Conservation (phyloP, 495 filamentous ascomycete genomes). For the Penicillium angulare region DNA sequence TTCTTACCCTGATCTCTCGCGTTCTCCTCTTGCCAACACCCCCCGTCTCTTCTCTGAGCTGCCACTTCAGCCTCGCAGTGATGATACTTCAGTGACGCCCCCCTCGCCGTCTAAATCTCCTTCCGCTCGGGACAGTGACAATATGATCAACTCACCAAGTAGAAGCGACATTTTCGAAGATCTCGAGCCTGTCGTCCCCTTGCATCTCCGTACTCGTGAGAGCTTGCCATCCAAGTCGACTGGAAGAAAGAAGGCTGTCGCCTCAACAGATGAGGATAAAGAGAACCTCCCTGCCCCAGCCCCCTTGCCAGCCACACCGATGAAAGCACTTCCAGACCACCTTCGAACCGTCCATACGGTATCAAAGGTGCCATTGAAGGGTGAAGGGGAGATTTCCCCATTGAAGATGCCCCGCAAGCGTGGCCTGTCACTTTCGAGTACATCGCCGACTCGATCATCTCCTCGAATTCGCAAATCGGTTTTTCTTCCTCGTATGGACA, state of each 20-base stretch:
- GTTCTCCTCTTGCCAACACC: constrained; percentile 16
- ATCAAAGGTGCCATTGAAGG: constrained; percentile 73
- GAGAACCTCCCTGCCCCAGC: constrained; percentile 28
- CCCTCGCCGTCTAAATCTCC: constrained; percentile 1
- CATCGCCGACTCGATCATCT: constrained; percentile 37
- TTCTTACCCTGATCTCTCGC: constrained; percentile 27
- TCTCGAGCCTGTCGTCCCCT: background rate
- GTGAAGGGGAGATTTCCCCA: constrained; percentile 61
- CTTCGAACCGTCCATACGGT: constrained; percentile 62
- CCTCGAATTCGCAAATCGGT: constrained; percentile 29
- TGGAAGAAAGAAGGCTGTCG: constrained; percentile 13
- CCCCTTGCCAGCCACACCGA: constrained; percentile 35
- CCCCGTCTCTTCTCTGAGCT: constrained; percentile 16
- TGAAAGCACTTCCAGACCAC: constrained; percentile 20
- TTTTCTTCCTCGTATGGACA: constrained; percentile 19
- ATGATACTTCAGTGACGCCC: constrained; percentile 8
- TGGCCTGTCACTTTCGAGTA: constrained; percentile 44
- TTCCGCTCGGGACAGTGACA: background rate
- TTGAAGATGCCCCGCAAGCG: constrained; percentile 55
- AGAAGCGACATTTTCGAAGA: constrained; percentile 27
- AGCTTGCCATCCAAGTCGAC: constrained; percentile 1
- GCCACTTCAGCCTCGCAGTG: constrained; percentile 13
- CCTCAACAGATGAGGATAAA: constrained; percentile 29
- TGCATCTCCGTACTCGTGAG: background rate
- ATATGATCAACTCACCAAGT: constrained; percentile 12